phyloP scores from a whole-genome alignment of 1,284 basidiomycete species.

The Retiboletus flavoniger region DNA sequence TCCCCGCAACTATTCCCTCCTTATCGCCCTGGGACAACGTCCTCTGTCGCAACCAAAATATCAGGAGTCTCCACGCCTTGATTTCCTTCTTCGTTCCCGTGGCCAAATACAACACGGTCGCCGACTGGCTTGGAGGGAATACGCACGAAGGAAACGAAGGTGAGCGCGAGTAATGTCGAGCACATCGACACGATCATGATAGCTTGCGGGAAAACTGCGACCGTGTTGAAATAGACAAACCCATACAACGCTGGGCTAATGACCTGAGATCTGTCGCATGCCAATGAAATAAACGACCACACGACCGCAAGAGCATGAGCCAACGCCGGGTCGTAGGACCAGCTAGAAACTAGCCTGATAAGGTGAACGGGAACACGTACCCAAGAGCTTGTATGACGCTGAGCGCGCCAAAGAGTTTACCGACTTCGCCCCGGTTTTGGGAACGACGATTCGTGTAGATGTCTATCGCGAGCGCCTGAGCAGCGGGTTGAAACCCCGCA shows the following conservation, averaged over 20 bases:
- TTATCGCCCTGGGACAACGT: constrained; percentile 6
- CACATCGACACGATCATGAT: constrained; percentile 41
- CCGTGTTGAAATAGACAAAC: constrained; percentile 46
- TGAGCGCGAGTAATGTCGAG: constrained; percentile 33
- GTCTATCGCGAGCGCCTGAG: constrained; percentile 65
- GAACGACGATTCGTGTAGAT: constrained; percentile 53
- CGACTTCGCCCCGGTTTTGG: constrained; percentile 44
- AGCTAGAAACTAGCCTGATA: not conserved
- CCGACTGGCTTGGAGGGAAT: constrained; percentile 20
- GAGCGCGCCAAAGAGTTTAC: constrained; percentile 69
- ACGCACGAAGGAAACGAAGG: constrained; percentile 37
- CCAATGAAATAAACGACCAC: constrained; percentile 2
- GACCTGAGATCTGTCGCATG: constrained; percentile 39
- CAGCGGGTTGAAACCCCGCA: constrained; percentile 60
- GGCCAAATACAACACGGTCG: not conserved
- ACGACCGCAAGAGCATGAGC: not conserved
- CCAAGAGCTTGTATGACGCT: constrained; percentile 66
- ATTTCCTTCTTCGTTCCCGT: constrained; percentile 4
- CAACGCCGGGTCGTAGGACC: not conserved
- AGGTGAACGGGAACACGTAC: constrained; percentile 39
- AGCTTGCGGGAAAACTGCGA: constrained; percentile 45
- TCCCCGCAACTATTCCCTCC: not conserved
- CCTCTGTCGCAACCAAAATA: not conserved
- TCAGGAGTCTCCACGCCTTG: not conserved
- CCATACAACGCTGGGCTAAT: constrained; percentile 53